Evolutionary conservation across 495 filamentous ascomycete genomes (phyloP), one percentile per base, ranked within the genome.

Genomic region (Aspergillus heteromorphus): DNA sequence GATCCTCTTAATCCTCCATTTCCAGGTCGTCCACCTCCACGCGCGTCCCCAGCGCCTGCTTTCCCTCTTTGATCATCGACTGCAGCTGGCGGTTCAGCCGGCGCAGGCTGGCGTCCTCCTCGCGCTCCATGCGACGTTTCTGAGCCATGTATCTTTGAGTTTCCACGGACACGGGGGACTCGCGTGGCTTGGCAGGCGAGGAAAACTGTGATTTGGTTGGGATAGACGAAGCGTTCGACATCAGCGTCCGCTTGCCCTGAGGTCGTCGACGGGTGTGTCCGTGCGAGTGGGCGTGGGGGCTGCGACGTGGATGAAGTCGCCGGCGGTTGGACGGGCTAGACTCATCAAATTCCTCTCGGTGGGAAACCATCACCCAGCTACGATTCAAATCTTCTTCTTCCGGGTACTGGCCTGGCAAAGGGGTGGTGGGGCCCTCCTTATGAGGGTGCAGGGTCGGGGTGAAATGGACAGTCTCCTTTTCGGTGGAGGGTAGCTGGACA

Each of bases 1-100:
- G n/a, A 53, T 31, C 18, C 7, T 27, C 4, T 56, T 62, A 67
- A 51, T 67, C 66, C 17, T 79, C 78, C 69, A 81, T 75, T 13
- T 75, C 73, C 48, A 63, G 38, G 40, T 84, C 81, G 54, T 86
- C 82, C 43, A 97, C 79, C 62, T 89, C 86, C 16, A 91, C 76
- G 48, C 76, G 91, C 29, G 89, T 87, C 10, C 88, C 90, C 18
- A 97, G 63, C 11, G 93, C 93, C 63, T 93, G 88, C 64, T 85
- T 87, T 0, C 91, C 93, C 66, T 97, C 85, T 7, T 84, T 69
- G 40, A 98, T 95, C 88, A 98, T 89, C 27, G 79, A 84, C 60
- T 86, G 82, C 21, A 97, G 70, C 60, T 85, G 83, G 34, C 82
- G 76, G 63, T 92, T 93, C 66, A 97, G 81, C 18, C 85, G 81